Percentiles rank a stretch among this genome's conserved stretches.
Conservation (phyloP, 1,284 basidiomycete species). For the Amylostereum areolatum region DNA sequence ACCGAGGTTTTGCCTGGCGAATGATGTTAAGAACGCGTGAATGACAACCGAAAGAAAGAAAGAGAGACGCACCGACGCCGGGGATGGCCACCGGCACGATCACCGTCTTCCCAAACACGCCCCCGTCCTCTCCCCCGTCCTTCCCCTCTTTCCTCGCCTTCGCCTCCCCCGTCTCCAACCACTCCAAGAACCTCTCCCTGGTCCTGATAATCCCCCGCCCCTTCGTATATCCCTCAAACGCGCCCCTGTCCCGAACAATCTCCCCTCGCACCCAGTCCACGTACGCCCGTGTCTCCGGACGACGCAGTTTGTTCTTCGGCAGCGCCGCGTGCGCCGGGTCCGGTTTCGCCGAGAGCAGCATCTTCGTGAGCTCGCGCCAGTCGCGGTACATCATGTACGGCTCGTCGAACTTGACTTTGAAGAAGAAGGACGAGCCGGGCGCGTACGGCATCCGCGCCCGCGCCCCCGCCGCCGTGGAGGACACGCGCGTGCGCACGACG, state of each 20-base stretch:
- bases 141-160: conserved; percentile 26
- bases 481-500: conserved; percentile 81
- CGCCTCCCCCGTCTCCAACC: conserved; percentile 49
- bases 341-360: conserved; percentile 45
- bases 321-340: conserved; percentile 28
- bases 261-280: conserved; percentile 66
- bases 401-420: conserved; percentile 99
- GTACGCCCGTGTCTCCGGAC: conserved; percentile 63
- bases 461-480: conserved; percentile 30
- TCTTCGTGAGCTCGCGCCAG: conserved; percentile 92
- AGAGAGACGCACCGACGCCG: conserved; percentile 69
- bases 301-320: conserved; percentile 58
- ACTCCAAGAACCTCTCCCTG: conserved; percentile 75
- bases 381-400: conserved; percentile 98
- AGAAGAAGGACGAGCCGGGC: conserved; percentile 88
- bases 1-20: conserved; percentile 82
- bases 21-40: conserved; percentile 3
- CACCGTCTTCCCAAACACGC: conserved; percentile 70
- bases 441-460: conserved; percentile 51
- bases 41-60: not conserved
- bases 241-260: conserved; percentile 63
- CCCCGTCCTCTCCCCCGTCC: conserved; percentile 27
- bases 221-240: conserved; percentile 64
- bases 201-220: conserved; percentile 83
- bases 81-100: conserved; percentile 89